Conservation (phyloP, 495 filamentous ascomycete genomes). For the Beverwykella pulmonaria region DNA sequence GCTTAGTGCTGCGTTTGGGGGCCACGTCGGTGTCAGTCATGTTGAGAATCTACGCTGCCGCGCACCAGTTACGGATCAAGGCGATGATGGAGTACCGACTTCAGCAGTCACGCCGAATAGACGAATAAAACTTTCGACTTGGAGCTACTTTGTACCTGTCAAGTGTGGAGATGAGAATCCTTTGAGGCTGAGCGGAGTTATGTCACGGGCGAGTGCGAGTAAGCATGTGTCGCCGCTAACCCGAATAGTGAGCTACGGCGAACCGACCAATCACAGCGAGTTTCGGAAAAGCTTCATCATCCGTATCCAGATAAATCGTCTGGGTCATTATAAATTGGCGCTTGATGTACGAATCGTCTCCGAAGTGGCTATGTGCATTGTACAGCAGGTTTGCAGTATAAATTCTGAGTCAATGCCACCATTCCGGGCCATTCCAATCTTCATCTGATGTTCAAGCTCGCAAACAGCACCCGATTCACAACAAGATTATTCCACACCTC, state of each 20-base stretch:
- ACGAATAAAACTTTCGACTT: conserved; percentile 15
- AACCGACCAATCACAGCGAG: conserved; percentile 21
- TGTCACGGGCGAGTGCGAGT: too few relatives aligned
- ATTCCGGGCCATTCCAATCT: conserved; percentile 18
- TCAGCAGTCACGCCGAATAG: conserved; percentile 15
- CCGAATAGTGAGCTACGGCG: conserved; percentile 18
- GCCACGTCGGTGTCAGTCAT: conserved; percentile 15
- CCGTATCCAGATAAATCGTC: background rate
- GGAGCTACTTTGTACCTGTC: conserved; percentile 3
- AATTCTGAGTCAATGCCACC: too few relatives aligned
- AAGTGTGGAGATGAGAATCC: conserved; percentile 10
- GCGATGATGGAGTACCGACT: conserved; percentile 5
- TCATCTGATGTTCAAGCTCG: conserved; percentile 24
- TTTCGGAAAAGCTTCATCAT: background rate
- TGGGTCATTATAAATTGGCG: background rate
- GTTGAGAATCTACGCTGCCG: conserved; percentile 4
- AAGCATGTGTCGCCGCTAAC: conserved; percentile 9
- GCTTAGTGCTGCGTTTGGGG: conserved; percentile 19
- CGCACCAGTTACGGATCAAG: conserved; percentile 9
- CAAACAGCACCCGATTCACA: conserved; percentile 12
- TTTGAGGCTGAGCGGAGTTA: too few relatives aligned
- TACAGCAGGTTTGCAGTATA: too few relatives aligned
- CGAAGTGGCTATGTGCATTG: too few relatives aligned
- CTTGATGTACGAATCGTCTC: background rate
- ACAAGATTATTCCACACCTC: conserved; percentile 19